A percentile compares a stretch with the other conserved stretches of the same genome.
These are phyloP conservation scores for Clavispora asparagi DNA, from an alignment of 805 yeast genomes.

Conservation along the genomic window DNA sequence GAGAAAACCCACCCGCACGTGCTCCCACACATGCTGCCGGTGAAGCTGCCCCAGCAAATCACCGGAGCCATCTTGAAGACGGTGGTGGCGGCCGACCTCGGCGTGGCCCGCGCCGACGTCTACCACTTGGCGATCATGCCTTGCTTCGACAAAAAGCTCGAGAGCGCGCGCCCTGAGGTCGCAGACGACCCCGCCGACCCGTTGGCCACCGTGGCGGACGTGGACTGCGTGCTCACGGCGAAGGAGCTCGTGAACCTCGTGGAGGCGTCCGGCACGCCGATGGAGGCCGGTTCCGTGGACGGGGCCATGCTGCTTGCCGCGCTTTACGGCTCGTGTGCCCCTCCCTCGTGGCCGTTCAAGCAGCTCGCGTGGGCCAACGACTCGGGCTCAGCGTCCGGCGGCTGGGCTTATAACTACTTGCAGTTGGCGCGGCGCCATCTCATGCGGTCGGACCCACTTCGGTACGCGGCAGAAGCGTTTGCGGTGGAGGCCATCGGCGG, in stretches of 20 bases:
- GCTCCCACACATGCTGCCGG: slow-evolving; percentile 61
- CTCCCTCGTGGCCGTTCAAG: slow-evolving; percentile 57
- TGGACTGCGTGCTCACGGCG: slow-evolving; percentile 93
- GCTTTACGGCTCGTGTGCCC: slow-evolving; percentile 38
- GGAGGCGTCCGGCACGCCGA: slow-evolving; percentile 43
- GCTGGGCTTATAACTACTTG: slow-evolving; percentile 73
- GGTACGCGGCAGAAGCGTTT: slow-evolving; percentile 15
- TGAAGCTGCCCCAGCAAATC: slow-evolving; percentile 90
- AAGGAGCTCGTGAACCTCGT: slow-evolving; percentile 75
- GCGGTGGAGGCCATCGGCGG: slow-evolving; percentile 47
- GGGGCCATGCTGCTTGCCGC: neutral
- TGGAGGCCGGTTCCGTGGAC: slow-evolving; percentile 14
- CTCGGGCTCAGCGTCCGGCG: slow-evolving; percentile 83
- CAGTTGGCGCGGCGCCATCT: slow-evolving; percentile 28
- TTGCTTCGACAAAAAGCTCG: slow-evolving; percentile 93
- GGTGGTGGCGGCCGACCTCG: slow-evolving; percentile 29
- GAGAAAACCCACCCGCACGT: slow-evolving; percentile 93
- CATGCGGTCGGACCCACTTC: slow-evolving; percentile 12
- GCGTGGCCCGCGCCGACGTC: slow-evolving; percentile 34
- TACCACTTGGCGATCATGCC: slow-evolving; percentile 93
- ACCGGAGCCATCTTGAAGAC: slow-evolving; percentile 75
- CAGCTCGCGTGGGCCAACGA: slow-evolving; percentile 66
- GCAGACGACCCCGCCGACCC: slow-evolving; percentile 34
- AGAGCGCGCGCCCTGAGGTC: slow-evolving; percentile 78
- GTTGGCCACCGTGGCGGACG: slow-evolving; percentile 42